Conservation (phyloP, 352 stramenopile genomes). For the Pythium guiyangense region DNA sequence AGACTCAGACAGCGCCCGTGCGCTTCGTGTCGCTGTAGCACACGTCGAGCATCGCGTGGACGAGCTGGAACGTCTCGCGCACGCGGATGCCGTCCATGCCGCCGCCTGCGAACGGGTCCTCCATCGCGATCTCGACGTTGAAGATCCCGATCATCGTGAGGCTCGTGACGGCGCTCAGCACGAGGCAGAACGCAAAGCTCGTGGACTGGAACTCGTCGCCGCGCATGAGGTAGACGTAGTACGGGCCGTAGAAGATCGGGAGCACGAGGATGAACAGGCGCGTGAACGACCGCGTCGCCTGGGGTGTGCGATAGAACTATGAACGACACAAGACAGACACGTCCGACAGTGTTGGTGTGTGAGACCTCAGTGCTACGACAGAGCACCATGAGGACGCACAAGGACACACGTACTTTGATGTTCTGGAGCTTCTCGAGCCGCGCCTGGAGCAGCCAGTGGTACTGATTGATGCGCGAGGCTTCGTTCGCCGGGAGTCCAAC, state of each 20-base stretch:
- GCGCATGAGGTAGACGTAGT: slow-evolving; percentile 79
- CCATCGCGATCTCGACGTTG: slow-evolving; percentile 81
- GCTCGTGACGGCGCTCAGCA: slow-evolving; percentile 72
- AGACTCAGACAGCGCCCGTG: background rate
- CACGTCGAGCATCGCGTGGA: slow-evolving; percentile 52
- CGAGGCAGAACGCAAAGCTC: slow-evolving; percentile 76
- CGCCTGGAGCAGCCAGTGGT: slow-evolving; percentile 82
- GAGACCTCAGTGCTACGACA: background rate
- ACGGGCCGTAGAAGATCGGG: slow-evolving; percentile 81
- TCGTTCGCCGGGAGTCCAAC: slow-evolving; percentile 75
- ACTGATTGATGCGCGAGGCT: slow-evolving; percentile 86
- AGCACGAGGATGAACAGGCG: slow-evolving; percentile 83
- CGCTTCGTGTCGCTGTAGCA: slow-evolving; percentile 22
- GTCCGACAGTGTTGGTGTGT: background rate
- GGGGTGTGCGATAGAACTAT: slow-evolving; percentile 81
- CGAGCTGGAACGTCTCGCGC: slow-evolving; percentile 44
- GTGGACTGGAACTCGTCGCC: slow-evolving; percentile 44
- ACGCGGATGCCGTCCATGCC: slow-evolving; percentile 68
- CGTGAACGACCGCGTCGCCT: slow-evolving; percentile 83
- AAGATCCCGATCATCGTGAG: slow-evolving; percentile 86
- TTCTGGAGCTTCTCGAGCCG: slow-evolving; percentile 81
- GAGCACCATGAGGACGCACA: background rate
- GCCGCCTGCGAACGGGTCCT: slow-evolving; percentile 71
- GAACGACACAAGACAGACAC: background rate
- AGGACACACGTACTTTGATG: slow-evolving; percentile 44